Base-by-base conservation (phyloP, 2,329 filamentous ascomycete species). In the Diaporthe vexans region DNA sequence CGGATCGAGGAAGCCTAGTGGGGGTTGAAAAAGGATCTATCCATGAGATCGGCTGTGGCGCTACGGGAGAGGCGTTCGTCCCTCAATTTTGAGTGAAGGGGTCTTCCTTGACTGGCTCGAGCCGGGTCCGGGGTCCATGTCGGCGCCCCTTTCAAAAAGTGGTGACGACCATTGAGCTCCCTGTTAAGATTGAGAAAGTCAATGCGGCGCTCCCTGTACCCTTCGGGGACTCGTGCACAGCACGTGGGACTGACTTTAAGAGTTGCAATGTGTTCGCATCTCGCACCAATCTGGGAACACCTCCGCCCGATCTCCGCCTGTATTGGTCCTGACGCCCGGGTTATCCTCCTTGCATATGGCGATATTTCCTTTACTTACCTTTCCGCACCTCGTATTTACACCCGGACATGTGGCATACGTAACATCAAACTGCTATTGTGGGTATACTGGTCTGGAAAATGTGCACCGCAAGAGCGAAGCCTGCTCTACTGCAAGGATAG, bases 11-110 rank as follows among this genome's bases (percentile, higher is more conserved):
- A 67, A 26, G 40, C 35, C 37, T 26, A 65, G 19, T 51, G 26
- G 59, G 26, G 37, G 46, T 35, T 2, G 29, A 51, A 43, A n/a
- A 37, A 67, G 46, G 61, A 51, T 67, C 61, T 33, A 33, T 67
- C 61, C n/a, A 33, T 46, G 37, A 63, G 59, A 63, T 63, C 59
- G 59, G 40, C 59, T 51, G 26, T 5, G 21, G 43, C 61, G 61
- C 26, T 51, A 51, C 46, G 61, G 61, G 46, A 67, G 61, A 67
- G 61, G 61, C 46, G 61, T 67, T 52, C 61, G 19, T 67, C 61
- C 46, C 61, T 67, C 43, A 67, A 67, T 67, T 26, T 67, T 52
- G 29, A 6, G 1, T 52, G 46, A 67, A 52, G 61, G 61, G 61
- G 43, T 52, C 61, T 67, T 67, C 61, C 61, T 67, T 67, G 61